Evolutionary conservation across 108 stramenopile species (phyloP), one percentile per base, ranked within the genome.

Genomic region (Skeletonema costatum): DNA sequence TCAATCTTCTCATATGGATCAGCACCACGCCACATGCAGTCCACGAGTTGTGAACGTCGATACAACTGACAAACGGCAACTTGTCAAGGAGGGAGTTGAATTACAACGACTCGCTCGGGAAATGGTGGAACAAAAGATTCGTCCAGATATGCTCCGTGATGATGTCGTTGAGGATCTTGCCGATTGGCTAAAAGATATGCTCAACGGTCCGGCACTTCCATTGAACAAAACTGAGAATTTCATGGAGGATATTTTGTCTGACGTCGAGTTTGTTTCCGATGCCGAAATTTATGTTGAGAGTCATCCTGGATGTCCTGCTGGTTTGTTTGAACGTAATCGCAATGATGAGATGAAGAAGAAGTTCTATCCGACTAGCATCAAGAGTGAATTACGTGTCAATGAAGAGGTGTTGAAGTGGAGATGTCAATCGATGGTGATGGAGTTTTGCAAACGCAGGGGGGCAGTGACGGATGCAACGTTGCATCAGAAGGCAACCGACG

Each of bases 171-270:
- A 17, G 0, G 8, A 53, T 11, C 29, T 81, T 2, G 53, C 64
- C 0, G 13, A 39, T 4, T 74, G 73, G 73, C 12, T 81, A 0
- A 60, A 51, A 6, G 21, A 38, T 0, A 74, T 81, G 73, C 80
- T 81, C 32, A n/a, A 69, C 17, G 79, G 79, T 17, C 79, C 80
- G 5, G 80, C 80, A 1, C 41, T 70, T 17, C 80, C 80, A 0
- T 58, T 74, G 36, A 81, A 81, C 63, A 81, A 81, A 60, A n/a
- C 19, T 21, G 32, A 70, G 31, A 61, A 81, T 60, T 81, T 81
- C 33, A 48, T 70, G 1, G 8, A 53, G 25, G 80, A 81, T 33
- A 66, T 81, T 5, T 65, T 81, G 4, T 50, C 46, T n/a, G 68
- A 69, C 13, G 31, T 33, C 10, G 80, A 81, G 56, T 48, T 81